phyloP scores from a whole-genome alignment of 1,284 basidiomycete species.

The Quambalaria eucalypti region DNA sequence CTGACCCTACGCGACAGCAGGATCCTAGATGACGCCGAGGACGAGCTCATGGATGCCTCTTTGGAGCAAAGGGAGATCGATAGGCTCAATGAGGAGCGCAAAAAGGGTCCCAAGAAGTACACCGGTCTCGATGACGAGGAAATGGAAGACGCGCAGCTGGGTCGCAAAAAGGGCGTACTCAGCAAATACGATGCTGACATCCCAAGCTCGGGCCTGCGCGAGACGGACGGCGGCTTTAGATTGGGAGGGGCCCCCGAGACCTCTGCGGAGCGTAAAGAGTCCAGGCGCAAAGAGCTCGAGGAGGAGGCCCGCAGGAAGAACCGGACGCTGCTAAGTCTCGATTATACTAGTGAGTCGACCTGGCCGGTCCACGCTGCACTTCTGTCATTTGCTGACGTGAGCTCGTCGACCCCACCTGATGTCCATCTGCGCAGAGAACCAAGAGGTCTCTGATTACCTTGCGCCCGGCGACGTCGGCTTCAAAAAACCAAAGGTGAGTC shows the following conservation, averaged over 20 bases:
- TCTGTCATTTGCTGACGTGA: neutral
- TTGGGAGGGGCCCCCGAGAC: constrained; percentile 15
- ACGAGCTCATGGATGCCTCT: constrained; percentile 89
- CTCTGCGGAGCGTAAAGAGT: constrained; percentile 45
- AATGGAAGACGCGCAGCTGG: constrained; percentile 54
- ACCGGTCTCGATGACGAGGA: constrained; percentile 96
- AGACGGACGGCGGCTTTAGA: constrained; percentile 50
- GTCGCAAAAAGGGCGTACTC: constrained; percentile 72
- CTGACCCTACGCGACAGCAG: constrained; percentile 91
- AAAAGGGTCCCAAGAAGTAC: constrained; percentile 81
- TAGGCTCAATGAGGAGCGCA: constrained; percentile 69
- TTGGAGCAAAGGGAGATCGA: constrained; percentile 75
- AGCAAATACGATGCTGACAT: constrained; percentile 89
- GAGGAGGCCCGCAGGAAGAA: constrained; percentile 59
- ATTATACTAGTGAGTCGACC: constrained; percentile 69
- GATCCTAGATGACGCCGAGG: constrained; percentile 90
- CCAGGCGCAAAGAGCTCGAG: constrained; percentile 52
- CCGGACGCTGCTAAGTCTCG: constrained; percentile 72
- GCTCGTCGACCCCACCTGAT: too few relatives aligned
- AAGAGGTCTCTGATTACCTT: constrained; percentile 76
- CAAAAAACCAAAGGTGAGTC: constrained; percentile 77
- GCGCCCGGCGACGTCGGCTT: constrained; percentile 84
- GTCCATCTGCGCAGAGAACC: constrained; percentile 54
- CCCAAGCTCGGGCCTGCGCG: neutral
- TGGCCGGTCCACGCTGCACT: neutral